Evolutionary conservation across 768 basidiomycete species (phyloP), one percentile per base, ranked within the genome.

Genomic region (Tulasnella sp.): DNA sequence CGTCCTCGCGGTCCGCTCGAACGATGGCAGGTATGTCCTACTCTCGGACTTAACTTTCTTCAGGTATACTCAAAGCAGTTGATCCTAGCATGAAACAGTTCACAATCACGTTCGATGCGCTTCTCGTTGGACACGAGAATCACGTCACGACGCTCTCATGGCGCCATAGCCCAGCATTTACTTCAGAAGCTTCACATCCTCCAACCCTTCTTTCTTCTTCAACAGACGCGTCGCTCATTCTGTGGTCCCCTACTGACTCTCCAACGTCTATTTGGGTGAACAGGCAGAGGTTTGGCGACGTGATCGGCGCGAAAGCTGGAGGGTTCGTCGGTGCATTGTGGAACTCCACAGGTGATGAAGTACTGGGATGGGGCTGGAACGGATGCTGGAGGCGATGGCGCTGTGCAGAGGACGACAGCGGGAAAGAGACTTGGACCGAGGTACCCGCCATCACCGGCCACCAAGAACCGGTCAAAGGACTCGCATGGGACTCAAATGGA

Each of bases 121-220:
- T 99, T 11, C 85, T 99, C 22, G 82, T 98, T 29, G 96, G 97
- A n/a, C 97, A 99, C 77, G 97, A 99, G 81, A 91, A 90, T 6
- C 92, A 91, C 34, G 83, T 99, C 34, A 97, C 96, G 0, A 91
- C 89, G 37, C 79, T 98, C n/a, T 82, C 88, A 39, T 99, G 95
- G 94, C 84, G 89, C 12, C 52, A 59, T 6, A 32, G 22, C 16
- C 87, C 90, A 0, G 77, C 77, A 29, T 42, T 70, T 29, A 19
- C 34, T 17, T 1, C 59, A 44, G 39, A 34, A 34, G n/a, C 68
- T 37, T 16, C 40, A 73, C 0, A 37, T 74, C 6, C 77, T n/a
- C 84, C 84, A 3, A 88, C 87, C 0, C 84, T 98, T 6, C 83
- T 98, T n/a, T 95, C 95, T 12, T 90, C 94, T 5, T 96, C 97